Evolutionary conservation across 495 filamentous ascomycete genomes (phyloP).

Genomic region (Talaromyces adpressus): DNA sequence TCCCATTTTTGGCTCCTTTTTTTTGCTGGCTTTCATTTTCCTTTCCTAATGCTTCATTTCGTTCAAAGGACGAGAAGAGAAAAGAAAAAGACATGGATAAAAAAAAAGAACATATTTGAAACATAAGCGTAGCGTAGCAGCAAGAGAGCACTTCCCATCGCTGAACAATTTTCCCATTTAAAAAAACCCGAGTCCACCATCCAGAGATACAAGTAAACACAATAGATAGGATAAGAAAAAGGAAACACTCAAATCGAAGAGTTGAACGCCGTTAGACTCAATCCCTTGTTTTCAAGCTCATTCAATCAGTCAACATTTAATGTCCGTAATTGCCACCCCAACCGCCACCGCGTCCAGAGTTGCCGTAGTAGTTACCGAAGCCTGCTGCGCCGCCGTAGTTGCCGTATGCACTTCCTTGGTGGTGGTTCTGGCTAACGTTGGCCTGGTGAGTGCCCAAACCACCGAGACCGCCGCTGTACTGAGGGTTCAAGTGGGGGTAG

Average conservation of each 20-base stretch:
- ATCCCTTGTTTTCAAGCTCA: conserved; percentile 16
- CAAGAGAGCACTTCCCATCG: conserved; percentile 10
- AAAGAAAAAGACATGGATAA: background rate
- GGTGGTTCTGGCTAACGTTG: conserved; percentile 52
- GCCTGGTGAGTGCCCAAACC: conserved; percentile 60
- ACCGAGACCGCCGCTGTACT: conserved; percentile 63
- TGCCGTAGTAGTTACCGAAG: conserved; percentile 48
- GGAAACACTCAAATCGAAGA: conserved; percentile 21
- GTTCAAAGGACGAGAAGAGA: background rate
- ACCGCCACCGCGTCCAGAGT: conserved; percentile 45
- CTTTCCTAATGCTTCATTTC: background rate
- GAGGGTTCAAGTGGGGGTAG: conserved; percentile 70
- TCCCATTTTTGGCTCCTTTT: background rate
- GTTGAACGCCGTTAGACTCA: conserved; percentile 17
- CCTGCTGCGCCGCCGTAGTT: conserved; percentile 45
- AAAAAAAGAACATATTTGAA: conserved; percentile 5
- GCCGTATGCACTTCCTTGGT: conserved; percentile 47
- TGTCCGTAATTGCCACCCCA: conserved; percentile 66
- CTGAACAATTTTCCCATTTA: conserved; percentile 7
- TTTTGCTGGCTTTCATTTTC: background rate
- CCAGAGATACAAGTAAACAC: conserved; percentile 10
- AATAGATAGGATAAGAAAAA: conserved; percentile 9
- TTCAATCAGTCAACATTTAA: conserved; percentile 13
- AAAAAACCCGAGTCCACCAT: conserved; percentile 3
- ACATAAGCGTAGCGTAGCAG: conserved; percentile 3